Base-by-base conservation (phyloP, 139 green algal species). In the Chlorella sp. region DNA sequence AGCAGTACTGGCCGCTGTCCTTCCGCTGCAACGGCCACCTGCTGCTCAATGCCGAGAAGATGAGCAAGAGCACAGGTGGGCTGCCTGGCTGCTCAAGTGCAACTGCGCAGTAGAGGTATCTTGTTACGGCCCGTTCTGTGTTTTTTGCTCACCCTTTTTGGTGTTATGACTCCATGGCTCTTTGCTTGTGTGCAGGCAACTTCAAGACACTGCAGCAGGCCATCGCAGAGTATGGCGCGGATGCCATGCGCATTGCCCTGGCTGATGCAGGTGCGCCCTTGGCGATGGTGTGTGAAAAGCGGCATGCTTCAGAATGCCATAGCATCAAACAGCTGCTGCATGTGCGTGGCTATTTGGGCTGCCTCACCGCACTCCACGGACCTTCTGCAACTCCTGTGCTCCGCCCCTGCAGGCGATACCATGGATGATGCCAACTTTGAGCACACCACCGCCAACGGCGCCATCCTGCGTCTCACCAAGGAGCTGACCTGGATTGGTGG, bases 351-450 rank as follows among this genome's bases (percentile, higher is more conserved):
- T n/a, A n/a, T n/a, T n/a, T n/a, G n/a, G n/a, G n/a, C n/a, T n/a
- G n/a, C n/a, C n/a, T n/a, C n/a, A n/a, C n/a, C n/a, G n/a, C n/a
- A n/a, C n/a, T n/a, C n/a, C n/a, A n/a, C n/a, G n/a, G n/a, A 36
- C 25, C 13, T 34, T 36, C 4, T 38, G 23, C 2, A 20, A 4
- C 30, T 9, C 60, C 30, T 38, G 1, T 69, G 63, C 28, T 57
- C 17, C 23, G 12, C 23, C 4, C 23, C n/a, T n/a, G 68, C 81
- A n/a, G 96, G 97, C 12, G 98, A 99, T 85, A 91, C 89, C 60
- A 91, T 99, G 90, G 98, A 99, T 36, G 98, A 99, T 83, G 98
- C 98, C 86, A 99, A 99, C 92, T 99, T 99, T 85, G 96, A 98
- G 87, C 87, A 95, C 39, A 75, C 80, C 76, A 86, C 94, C 23